phyloP scores from a whole-genome alignment of 495 filamentous ascomycete genomes.

The Polyplosphaeria fusca region DNA sequence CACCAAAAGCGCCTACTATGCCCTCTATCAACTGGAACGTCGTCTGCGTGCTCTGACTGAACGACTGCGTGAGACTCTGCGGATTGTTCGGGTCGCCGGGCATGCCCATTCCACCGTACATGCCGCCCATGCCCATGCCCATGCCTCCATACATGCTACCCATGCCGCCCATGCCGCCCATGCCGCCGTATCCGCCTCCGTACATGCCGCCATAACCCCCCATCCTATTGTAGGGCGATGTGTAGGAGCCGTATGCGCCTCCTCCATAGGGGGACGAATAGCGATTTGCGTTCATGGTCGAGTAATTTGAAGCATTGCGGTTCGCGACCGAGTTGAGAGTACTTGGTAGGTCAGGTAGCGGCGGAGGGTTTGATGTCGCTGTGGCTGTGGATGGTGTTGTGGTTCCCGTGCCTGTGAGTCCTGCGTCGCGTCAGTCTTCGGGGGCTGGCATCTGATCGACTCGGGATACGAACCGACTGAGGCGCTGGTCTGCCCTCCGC shows the following conservation, averaged over 20 bases:
- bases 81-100: constrained; percentile 78
- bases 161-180: constrained; percentile 43
- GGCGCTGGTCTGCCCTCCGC: constrained; percentile 53
- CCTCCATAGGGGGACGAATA: constrained; percentile 52
- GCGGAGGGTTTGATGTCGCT: constrained; percentile 54
- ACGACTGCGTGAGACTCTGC: constrained; percentile 84
- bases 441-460: constrained; percentile 1
- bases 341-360: constrained; percentile 77
- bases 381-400: constrained; percentile 46
- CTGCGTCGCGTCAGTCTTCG: constrained; percentile 11
- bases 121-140: constrained; percentile 45
- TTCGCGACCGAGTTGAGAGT: constrained; percentile 74
- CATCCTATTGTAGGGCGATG: constrained; percentile 65
- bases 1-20: constrained; percentile 95
- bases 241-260: constrained; percentile 53
- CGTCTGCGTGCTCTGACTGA: constrained; percentile 88
- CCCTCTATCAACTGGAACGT: constrained; percentile 99
- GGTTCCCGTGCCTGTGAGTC: constrained; percentile 38
- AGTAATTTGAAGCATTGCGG: constrained; percentile 78
- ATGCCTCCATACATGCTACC: constrained; percentile 34
- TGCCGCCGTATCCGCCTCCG: constrained; percentile 38
- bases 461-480: constrained; percentile 40
- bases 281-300: constrained; percentile 65
- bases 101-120: constrained; percentile 40
- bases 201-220: constrained; percentile 41